A percentile compares a stretch with the other conserved stretches of the same genome.
Evolutionary conservation across 768 basidiomycete genomes (phyloP).

Genomic region (Lentinula lateritia): DNA sequence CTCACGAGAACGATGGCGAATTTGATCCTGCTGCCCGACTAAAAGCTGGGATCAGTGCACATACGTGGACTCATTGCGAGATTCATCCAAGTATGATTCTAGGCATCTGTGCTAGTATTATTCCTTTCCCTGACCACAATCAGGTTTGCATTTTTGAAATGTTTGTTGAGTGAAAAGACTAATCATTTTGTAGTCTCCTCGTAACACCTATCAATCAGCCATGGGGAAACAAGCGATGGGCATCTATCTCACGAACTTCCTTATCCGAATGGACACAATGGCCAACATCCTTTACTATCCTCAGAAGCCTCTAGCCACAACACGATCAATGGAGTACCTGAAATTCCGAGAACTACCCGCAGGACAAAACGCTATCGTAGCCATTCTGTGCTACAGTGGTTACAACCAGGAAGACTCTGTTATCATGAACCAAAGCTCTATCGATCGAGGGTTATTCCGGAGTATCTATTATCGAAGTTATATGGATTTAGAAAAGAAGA

Average conservation of each 20-base stretch:
- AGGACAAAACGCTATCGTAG: slow-evolving; percentile 98
- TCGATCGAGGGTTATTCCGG: slow-evolving; percentile 96
- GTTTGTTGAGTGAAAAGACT: slow-evolving; percentile 6
- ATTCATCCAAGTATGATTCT: slow-evolving; percentile 99
- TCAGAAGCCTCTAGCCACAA: slow-evolving; percentile 97
- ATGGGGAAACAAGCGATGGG: slow-evolving; percentile 99
- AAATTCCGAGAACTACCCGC: slow-evolving; percentile 98
- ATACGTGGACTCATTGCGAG: slow-evolving; percentile 98
- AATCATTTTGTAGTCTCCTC: slow-evolving; percentile 67
- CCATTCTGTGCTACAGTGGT: slow-evolving; percentile 96
- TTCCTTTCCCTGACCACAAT: slow-evolving; percentile 99
- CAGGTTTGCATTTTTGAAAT: slow-evolving; percentile 41
- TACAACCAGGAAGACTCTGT: slow-evolving; percentile 99
- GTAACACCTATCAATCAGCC: slow-evolving; percentile 99
- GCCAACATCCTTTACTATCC: slow-evolving; percentile 99
- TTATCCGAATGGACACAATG: slow-evolving; percentile 99
- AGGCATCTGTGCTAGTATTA: slow-evolving; percentile 97
- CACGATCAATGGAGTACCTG: slow-evolving; percentile 98
- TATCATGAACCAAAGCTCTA: slow-evolving; percentile 99
- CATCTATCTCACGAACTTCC: slow-evolving; percentile 95
- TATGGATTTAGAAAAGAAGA: slow-evolving; percentile 98
- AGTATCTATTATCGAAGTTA: slow-evolving; percentile 98
- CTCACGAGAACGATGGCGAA: slow-evolving; percentile 57
- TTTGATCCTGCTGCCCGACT: slow-evolving; percentile 86
- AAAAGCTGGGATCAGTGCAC: slow-evolving; percentile 78